Base-by-base conservation (phyloP, 2,329 filamentous ascomycete species). In the Calonectria pseudoreteaudii region DNA sequence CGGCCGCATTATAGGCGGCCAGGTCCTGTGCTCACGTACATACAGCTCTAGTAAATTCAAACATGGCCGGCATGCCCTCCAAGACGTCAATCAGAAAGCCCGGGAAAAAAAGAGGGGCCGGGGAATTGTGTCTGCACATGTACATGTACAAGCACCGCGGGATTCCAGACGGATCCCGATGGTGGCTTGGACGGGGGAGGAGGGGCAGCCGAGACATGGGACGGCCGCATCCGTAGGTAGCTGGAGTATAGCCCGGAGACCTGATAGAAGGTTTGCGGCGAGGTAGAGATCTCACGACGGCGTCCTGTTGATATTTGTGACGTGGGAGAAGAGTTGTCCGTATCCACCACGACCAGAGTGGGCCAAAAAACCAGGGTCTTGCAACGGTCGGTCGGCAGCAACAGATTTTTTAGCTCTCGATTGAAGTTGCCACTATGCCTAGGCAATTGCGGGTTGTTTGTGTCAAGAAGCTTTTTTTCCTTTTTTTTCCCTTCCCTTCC, bases 1-100 rank as follows among this genome's bases (percentile, higher is more conserved):
- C 73, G 78, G 79, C 75, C 79, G 79, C 79, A 76, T 79, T 66
- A 67, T 41, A 76, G 71, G 78, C 77, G 77, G 73, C 79, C 79
- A 71, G 70, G 75, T 74, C 74, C 74, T 66, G 66, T 77, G 76
- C 74, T 76, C 76, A 71, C 65, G 65, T 73, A 68, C 56, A 67
- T 75, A 62, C 68, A 73, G 60, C 18, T 38, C 52, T 64, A 67
- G 36, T 14, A 47, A 26, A 66, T 69, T 65, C 73, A 69, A 66
- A 70, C 67, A 58, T 68, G 56, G 58, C 30, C 60, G 50, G 49
- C 52, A 47, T 47, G 50, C 67, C 44, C 73, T 44, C 64, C 66
- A 58, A 74, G 67, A 28, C 71, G 60, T 50, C 28, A 60, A 70
- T 58, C 31, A 60, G 31, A 41, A 66, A 68, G 62, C 34, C 53